A percentile compares a stretch with the other conserved stretches of the same genome.
Evolutionary conservation across 1,284 basidiomycete species (phyloP).

Genomic region (Pyrrhoderma noxium): DNA sequence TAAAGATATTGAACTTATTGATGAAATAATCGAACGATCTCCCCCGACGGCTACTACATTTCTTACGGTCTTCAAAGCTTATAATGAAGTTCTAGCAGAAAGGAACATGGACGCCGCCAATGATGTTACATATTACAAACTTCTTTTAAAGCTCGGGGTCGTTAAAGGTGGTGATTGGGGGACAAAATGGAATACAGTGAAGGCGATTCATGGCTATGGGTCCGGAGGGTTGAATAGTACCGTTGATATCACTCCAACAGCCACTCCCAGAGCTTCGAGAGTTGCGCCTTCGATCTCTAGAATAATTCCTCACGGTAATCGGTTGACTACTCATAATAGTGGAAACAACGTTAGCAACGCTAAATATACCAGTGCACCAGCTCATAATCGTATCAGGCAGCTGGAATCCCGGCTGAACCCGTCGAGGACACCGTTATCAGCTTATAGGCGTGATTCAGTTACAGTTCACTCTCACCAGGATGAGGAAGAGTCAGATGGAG

Average conservation of each 20-base stretch:
- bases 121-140: constrained; percentile 74
- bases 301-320: too few relatives aligned
- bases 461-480: constrained; percentile 41
- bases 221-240: constrained; percentile 5
- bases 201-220: constrained; percentile 43
- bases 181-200: constrained; percentile 68
- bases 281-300: background rate
- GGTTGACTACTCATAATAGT: too few relatives aligned
- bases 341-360: background rate
- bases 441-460: constrained; percentile 30
- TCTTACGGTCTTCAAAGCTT: constrained; percentile 71
- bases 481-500: constrained; percentile 19
- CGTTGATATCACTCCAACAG: constrained; percentile 12
- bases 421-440: constrained; percentile 3
- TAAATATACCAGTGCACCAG: background rate
- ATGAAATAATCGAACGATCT: constrained; percentile 62
- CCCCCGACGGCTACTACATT: constrained; percentile 61
- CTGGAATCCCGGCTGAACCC: background rate
- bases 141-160: constrained; percentile 71
- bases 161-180: constrained; percentile 69
- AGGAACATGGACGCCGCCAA: constrained; percentile 67
- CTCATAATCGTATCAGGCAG: constrained; percentile 3
- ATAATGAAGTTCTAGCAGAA: constrained; percentile 66
- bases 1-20: constrained; percentile 62
- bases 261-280: constrained; percentile 18